Conservation (phyloP, 148 eudicot species). For the Polygonum aviculare region DNA sequence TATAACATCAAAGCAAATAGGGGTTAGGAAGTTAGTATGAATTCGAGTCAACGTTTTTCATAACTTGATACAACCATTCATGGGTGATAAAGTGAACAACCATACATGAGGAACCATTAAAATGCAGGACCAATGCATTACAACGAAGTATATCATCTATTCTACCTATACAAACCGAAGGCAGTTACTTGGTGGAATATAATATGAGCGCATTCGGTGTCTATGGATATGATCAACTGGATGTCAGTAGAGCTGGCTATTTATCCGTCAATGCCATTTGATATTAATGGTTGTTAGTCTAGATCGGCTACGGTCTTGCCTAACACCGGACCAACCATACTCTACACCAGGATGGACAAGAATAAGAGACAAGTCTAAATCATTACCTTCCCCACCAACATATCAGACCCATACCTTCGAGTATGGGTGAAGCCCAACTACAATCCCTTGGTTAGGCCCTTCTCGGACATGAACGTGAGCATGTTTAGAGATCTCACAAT, state of each 20-base stretch:
- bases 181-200: conserved; percentile 46
- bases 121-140: too few species aligned
- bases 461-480: conserved; percentile 26
- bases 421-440: conserved; percentile 67
- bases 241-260: conserved; percentile 39
- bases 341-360: conserved; percentile 46
- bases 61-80: too few species aligned
- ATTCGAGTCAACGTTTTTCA: too few species aligned
- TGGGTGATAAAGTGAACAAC: too few species aligned
- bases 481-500: conserved; percentile 73
- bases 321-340: conserved; percentile 34
- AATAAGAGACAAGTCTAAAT: conserved; percentile 43
- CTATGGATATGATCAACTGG: conserved; percentile 56
- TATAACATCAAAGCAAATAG: too few species aligned
- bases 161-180: too few species aligned
- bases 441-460: conserved; percentile 53
- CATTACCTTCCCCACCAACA: conserved; percentile 46
- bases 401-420: conserved; percentile 55
- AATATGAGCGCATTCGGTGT: conserved; percentile 71
- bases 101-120: too few species aligned
- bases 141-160: too few species aligned
- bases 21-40: too few species aligned
- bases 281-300: conserved; percentile 54
- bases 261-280: conserved; percentile 38
- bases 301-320: conserved; percentile 53